A percentile compares a stretch with the other conserved stretches of the same genome.
Conservation (phyloP, 306 rosid genomes). For the Chamaecrista fasciculata region DNA sequence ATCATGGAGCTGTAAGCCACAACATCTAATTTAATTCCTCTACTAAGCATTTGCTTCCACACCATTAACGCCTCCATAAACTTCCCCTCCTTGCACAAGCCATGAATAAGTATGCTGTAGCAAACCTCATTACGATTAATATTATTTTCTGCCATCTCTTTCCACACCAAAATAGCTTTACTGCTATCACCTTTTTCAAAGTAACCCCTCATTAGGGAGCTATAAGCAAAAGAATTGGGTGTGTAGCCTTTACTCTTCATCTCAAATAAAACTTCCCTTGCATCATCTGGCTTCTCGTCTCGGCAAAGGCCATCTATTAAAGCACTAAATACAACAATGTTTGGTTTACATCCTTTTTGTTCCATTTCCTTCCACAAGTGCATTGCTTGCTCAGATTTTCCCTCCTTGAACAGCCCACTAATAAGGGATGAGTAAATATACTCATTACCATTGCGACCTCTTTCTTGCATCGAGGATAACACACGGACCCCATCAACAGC, state of each 20-base stretch:
- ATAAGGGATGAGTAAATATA: slow-evolving; percentile 73
- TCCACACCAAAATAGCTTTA: slow-evolving; percentile 80
- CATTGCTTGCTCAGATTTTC: slow-evolving; percentile 64
- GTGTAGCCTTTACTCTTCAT: slow-evolving; percentile 56
- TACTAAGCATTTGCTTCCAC: slow-evolving; percentile 80
- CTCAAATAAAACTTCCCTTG: slow-evolving; percentile 53
- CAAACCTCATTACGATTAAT: slow-evolving; percentile 52
- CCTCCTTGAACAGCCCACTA: slow-evolving; percentile 85
- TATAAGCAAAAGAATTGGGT: slow-evolving; percentile 74
- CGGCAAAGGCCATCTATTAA: slow-evolving; percentile 84
- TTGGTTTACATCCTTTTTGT: slow-evolving; percentile 65
- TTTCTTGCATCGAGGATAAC: slow-evolving; percentile 66
- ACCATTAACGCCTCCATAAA: slow-evolving; percentile 74
- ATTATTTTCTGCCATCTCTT: slow-evolving; percentile 53
- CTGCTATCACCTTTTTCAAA: slow-evolving; percentile 55
- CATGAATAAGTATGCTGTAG: slow-evolving; percentile 75
- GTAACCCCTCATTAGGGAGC: slow-evolving; percentile 84
- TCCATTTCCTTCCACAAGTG: slow-evolving; percentile 72
- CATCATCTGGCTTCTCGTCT: slow-evolving; percentile 71
- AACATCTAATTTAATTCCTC: slow-evolving; percentile 79
- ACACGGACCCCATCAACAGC: slow-evolving; percentile 60
- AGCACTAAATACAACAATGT: slow-evolving; percentile 68
- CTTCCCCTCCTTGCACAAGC: slow-evolving; percentile 74
- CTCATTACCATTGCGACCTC: slow-evolving; percentile 70
- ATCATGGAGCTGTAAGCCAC: slow-evolving; percentile 94